Evolutionary conservation across 176 grass and related monocot species (phyloP), one percentile per base, ranked within the genome.

Genomic region (Pontederia crassipes): DNA sequence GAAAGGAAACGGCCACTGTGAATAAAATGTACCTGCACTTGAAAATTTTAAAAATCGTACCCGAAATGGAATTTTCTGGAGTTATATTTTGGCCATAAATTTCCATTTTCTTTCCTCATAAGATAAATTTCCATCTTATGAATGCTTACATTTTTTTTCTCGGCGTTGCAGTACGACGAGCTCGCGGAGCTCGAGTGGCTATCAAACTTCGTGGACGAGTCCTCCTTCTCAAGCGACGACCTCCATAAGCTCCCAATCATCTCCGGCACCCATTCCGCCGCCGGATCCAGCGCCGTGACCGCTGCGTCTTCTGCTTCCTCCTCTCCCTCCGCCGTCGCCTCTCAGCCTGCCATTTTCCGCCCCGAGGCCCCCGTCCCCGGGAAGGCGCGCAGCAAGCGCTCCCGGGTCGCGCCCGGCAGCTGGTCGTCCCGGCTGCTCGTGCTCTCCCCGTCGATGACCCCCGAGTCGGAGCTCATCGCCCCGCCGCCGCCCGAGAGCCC

Each of bases 181-280:
- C 1, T 98, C 62, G 85, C 77, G 62, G 88, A 98, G 77, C 72
- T 98, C 20, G 94, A 98, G 83, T 92, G 84, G 94, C 68, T 98
- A 1, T 92, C 93, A 17, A 92, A 85, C 58, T 92, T 90, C 55
- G 82, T 89, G 54, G 84, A 65, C 28, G 78, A 82, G 0, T 85
- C 80, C 2, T 57, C 29, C 45, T 93, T 92, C 74, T 81, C 88
- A 55, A 81, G 53, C 55, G 88, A 98, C 61, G 88, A 98, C 50
- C 79, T 98, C 12, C 77, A 98, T 62, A 93, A 98, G 84, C 74
- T 93, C 48, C 82, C 86, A 55, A 85, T 98, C 68, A 89, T 98
- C 68, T 78, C 76, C 17, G 84, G 85, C 11, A 13, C 28, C 71
- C 54, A 64, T 12, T 64, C 71, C 35, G 10, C 71, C 17, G 12